These are phyloP conservation scores for Paspalum notatum DNA, from an alignment of 176 grass and related monocot genomes.

Conservation along the genomic window DNA sequence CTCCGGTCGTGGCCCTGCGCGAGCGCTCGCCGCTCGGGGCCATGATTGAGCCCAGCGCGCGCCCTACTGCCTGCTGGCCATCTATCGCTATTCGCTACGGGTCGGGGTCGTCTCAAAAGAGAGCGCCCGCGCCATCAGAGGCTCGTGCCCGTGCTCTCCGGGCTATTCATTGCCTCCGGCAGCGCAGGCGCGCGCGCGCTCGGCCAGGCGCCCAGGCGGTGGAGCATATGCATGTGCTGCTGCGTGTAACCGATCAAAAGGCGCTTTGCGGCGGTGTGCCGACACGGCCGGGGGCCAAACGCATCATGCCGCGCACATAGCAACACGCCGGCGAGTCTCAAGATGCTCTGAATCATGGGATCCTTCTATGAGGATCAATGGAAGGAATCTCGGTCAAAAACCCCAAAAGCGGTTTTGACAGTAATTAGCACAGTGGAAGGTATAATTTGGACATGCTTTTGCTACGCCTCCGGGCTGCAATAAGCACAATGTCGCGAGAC, in stretches of 20 bases:
- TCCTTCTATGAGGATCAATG: conserved; percentile 2
- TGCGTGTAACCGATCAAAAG: conserved; percentile 31
- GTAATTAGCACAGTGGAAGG: conserved; percentile 13
- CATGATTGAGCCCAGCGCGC: conserved; percentile 57
- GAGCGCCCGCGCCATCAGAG: not conserved
- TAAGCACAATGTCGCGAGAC: conserved; percentile 7
- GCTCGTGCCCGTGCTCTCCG: conserved; percentile 47
- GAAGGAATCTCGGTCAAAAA: conserved; percentile 11
- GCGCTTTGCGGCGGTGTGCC: conserved; percentile 35
- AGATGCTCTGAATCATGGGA: conserved; percentile 4
- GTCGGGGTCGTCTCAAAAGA: conserved; percentile 18
- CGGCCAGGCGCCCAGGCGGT: not conserved
- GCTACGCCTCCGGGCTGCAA: conserved; percentile 13
- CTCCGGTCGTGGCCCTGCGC: not conserved
- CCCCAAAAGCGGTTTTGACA: not conserved
- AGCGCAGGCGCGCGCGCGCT: not conserved
- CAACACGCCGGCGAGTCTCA: not conserved
- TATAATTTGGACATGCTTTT: conserved; percentile 24
- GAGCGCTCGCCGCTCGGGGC: conserved; percentile 50
- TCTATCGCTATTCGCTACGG: not conserved
- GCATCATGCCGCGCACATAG: conserved; percentile 25
- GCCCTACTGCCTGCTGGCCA: not conserved
- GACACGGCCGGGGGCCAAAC: not conserved
- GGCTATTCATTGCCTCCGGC: conserved; percentile 60
- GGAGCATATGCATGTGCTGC: not conserved